A percentile compares a stretch with the other conserved stretches of the same genome.
Evolutionary conservation across 176 grass and related monocot species (phyloP).

Genomic region (Dendrocalamus sinicus): DNA sequence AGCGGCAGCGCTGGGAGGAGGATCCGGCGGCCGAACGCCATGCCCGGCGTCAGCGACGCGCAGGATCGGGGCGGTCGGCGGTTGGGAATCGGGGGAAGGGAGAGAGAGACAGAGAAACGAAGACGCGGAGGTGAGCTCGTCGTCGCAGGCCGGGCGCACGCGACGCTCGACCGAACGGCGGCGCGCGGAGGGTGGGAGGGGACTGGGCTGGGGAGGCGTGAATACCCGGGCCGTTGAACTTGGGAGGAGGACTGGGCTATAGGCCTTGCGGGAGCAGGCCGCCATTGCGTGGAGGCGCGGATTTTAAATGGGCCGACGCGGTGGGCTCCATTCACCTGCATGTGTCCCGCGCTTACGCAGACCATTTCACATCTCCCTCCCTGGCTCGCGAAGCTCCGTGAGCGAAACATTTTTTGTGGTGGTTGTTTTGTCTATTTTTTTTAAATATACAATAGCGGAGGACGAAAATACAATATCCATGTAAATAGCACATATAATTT

Average conservation of each 20-base stretch:
- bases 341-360: no score
- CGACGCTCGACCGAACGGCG: background rate
- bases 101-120: background rate
- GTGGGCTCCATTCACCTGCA: background rate
- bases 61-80: background rate
- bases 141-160: background rate
- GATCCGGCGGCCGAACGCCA: slow-evolving; percentile 27
- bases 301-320: background rate
- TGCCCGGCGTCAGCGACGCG: slow-evolving; percentile 24
- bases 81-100: background rate
- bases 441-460: no score
- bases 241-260: background rate
- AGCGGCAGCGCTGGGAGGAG: background rate
- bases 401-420: no score
- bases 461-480: no score
- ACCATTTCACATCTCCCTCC: no score
- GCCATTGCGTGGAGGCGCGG: no score
- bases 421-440: no score
- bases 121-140: background rate
- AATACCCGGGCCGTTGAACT: background rate
- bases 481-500: no score
- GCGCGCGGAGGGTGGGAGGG: background rate
- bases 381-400: no score
- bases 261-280: background rate
- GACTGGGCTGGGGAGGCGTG: background rate